A percentile compares a stretch with the other conserved stretches of the same genome.
These are phyloP conservation scores for Talaromyces sp. DNA, from an alignment of 2,329 filamentous ascomycete species.

Conservation along the genomic window DNA sequence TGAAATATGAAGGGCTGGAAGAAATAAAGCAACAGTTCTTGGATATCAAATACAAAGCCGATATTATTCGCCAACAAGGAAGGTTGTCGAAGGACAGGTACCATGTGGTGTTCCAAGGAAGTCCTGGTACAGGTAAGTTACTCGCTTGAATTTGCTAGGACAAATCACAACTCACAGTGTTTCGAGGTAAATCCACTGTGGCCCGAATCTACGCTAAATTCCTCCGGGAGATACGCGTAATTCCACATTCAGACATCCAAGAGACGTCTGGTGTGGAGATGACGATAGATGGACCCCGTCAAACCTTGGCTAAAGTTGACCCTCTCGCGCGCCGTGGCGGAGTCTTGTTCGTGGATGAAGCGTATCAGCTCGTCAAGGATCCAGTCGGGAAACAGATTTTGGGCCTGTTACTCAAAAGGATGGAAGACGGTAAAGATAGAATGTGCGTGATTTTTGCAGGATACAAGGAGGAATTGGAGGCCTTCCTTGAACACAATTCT, in stretches of 20 bases:
- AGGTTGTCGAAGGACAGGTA: too few species aligned
- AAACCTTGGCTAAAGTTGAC: not conserved
- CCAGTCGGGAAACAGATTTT: not conserved
- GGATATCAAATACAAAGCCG: slow-evolving; percentile 61
- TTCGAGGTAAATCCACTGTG: not conserved
- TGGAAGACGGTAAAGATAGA: not conserved
- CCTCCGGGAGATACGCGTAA: not conserved
- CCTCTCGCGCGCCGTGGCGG: too few species aligned
- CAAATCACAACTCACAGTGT: not conserved
- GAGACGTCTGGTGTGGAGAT: not conserved
- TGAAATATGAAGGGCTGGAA: slow-evolving; percentile 70
- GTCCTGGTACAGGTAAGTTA: too few species aligned
- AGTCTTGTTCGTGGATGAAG: not conserved
- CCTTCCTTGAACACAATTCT: not conserved
- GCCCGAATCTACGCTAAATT: not conserved
- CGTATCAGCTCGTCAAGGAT: not conserved
- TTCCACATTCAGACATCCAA: not conserved
- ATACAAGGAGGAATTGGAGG: not conserved
- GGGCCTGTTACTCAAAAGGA: not conserved
- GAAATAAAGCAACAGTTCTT: slow-evolving; percentile 65
- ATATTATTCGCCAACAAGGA: slow-evolving; percentile 41
- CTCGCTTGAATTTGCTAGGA: not conserved
- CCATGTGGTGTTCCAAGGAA: too few species aligned
- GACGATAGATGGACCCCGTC: not conserved
- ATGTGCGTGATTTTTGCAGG: not conserved